Conservation (phyloP, 2,329 filamentous ascomycete species). For the Sporothrix pseudoabietina region DNA sequence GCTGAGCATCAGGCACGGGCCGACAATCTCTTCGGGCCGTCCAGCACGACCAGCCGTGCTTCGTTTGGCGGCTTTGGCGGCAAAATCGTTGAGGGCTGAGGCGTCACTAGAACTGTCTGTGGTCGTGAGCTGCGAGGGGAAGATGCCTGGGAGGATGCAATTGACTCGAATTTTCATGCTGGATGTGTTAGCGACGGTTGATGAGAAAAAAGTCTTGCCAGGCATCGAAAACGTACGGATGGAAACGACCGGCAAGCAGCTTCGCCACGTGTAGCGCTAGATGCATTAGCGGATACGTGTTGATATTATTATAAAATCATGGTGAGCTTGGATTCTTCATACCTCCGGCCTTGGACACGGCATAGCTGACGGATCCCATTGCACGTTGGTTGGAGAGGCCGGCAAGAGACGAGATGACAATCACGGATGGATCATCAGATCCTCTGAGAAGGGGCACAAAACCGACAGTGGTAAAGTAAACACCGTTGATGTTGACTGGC, state of each 20-base stretch:
- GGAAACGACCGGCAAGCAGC: constrained; percentile 8
- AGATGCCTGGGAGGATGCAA: background rate
- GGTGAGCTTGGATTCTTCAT: background rate
- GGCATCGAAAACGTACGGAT: background rate
- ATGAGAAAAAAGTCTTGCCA: background rate
- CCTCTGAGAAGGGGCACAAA: background rate
- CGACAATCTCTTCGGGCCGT: background rate
- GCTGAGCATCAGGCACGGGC: background rate
- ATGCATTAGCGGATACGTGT: background rate
- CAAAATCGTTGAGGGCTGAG: background rate
- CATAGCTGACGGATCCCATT: background rate
- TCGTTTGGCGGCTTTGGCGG: background rate
- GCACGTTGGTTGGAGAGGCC: background rate
- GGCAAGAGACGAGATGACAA: background rate
- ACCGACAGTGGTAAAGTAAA: background rate
- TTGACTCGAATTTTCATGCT: background rate
- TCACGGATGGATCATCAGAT: background rate
- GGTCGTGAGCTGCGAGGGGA: background rate
- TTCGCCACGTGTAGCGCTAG: background rate
- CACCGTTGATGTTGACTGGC: background rate
- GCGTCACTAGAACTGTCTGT: background rate
- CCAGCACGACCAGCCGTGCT: background rate
- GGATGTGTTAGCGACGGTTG: background rate
- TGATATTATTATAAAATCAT: background rate
- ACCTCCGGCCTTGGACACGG: background rate